Percentiles rank a stretch among this genome's conserved stretches.
Conservation (phyloP, 169 alveolate genomes). For the Cryptosporidium xiaoi region DNA sequence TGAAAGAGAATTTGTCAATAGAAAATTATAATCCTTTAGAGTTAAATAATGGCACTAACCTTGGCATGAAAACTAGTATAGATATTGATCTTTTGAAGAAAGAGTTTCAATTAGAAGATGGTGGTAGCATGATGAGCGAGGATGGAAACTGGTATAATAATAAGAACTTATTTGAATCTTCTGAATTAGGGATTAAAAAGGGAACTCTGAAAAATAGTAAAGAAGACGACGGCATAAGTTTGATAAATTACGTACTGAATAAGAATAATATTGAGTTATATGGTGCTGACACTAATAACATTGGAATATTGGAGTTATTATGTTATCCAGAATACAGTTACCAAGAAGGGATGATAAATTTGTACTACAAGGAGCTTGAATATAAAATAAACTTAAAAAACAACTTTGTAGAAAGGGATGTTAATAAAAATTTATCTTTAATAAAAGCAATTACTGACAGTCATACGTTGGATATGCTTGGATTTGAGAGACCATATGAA, state of each 20-base stretch:
- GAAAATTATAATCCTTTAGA: too few species aligned
- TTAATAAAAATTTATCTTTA: not conserved
- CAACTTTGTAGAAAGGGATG: not conserved
- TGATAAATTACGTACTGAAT: not conserved
- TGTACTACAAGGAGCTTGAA: slow-evolving; percentile 37
- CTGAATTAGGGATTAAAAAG: not conserved
- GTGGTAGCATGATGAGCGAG: not conserved
- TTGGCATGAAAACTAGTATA: not conserved
- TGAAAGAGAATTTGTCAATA: not conserved
- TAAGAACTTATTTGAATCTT: not conserved
- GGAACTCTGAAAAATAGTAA: not conserved
- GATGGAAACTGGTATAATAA: not conserved
- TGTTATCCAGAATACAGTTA: slow-evolving; percentile 10
- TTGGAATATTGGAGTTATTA: slow-evolving; percentile 24
- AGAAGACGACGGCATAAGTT: not conserved
- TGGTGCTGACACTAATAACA: not conserved
- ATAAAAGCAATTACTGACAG: not conserved
- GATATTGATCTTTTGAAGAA: not conserved
- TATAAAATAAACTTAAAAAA: not conserved
- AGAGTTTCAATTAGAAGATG: not conserved
- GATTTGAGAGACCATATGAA: slow-evolving; percentile 41
- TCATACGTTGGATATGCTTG: not conserved
- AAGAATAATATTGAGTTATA: not conserved
- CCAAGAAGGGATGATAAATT: slow-evolving; percentile 27
- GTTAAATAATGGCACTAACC: not conserved